These are phyloP conservation scores for Colletotrichum orbiculare DNA, from an alignment of 2,329 filamentous ascomycete genomes.

Conservation along the genomic window DNA sequence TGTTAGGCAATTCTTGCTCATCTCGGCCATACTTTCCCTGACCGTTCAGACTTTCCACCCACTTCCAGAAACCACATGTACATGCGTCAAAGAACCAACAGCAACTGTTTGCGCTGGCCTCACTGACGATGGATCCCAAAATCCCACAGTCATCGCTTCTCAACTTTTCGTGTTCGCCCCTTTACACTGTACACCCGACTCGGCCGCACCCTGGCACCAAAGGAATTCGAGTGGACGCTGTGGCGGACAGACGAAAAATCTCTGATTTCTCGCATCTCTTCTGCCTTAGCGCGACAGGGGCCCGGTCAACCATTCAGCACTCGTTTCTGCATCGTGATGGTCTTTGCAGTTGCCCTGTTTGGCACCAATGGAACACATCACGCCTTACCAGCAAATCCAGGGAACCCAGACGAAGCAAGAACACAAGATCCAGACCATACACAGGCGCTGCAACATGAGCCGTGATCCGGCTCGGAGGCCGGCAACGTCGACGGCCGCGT, in stretches of 20 bases:
- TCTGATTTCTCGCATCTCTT: conserved; percentile 13
- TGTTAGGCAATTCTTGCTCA: conserved; percentile 26
- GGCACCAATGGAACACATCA: neutral
- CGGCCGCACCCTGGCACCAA: neutral
- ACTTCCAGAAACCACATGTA: conserved; percentile 8
- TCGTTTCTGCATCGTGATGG: conserved; percentile 1
- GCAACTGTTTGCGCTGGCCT: neutral
- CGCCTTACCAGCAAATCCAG: neutral
- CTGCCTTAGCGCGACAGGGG: conserved; percentile 17
- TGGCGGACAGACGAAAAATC: conserved; percentile 27
- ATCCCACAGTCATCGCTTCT: neutral
- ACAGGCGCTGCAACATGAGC: neutral
- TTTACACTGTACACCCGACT: neutral
- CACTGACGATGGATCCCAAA: too few relatives aligned
- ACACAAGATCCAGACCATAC: neutral
- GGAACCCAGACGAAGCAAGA: neutral
- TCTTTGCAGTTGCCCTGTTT: neutral
- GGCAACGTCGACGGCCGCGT: too few relatives aligned
- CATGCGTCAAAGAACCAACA: conserved; percentile 11
- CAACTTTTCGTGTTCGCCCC: neutral
- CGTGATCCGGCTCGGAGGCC: too few relatives aligned
- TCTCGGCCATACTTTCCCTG: conserved; percentile 32
- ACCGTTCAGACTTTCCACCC: conserved; percentile 1
- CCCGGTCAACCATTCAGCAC: neutral
- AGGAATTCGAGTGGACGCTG: conserved; percentile 1